A percentile compares a stretch with the other conserved stretches of the same genome.
Evolutionary conservation across 1,139 yeast species (phyloP).

Genomic region (Hyphopichia wangnamkhiaoensis): DNA sequence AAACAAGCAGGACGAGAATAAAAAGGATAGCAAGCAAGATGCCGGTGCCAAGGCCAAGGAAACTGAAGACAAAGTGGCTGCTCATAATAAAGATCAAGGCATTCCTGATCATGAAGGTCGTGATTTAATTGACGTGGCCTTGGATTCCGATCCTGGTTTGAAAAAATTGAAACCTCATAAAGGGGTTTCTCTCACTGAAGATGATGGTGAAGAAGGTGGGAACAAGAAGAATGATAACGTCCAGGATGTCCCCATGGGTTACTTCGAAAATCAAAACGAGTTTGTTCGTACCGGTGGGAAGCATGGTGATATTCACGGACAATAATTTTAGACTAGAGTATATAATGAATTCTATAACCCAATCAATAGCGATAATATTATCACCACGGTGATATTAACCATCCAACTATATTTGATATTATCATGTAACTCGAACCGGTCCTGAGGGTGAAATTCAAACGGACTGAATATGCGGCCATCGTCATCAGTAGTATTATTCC

Average conservation of each 20-base stretch:
- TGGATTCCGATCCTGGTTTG: background rate
- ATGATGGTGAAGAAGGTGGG: background rate
- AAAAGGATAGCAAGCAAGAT: too few relatives aligned
- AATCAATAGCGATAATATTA: conserved; percentile 1
- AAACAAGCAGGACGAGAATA: too few relatives aligned
- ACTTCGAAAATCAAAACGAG: background rate
- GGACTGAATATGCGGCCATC: conserved; percentile 14
- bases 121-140: conserved; percentile 3
- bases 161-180: background rate
- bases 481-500: background rate
- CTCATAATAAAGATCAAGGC: background rate
- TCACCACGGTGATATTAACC: background rate
- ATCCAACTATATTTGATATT: conserved; percentile 22
- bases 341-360: background rate
- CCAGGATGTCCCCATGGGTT: background rate
- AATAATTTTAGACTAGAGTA: background rate
- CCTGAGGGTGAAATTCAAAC: conserved; percentile 21
- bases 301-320: background rate
- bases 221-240: background rate
- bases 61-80: background rate
- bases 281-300: conserved; percentile 3
- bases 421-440: conserved; percentile 23
- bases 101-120: background rate
- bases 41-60: background rate
- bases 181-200: background rate